These are phyloP conservation scores for Cinchona pubescens DNA, from an alignment of 257 asterid species.

Conservation along the genomic window DNA sequence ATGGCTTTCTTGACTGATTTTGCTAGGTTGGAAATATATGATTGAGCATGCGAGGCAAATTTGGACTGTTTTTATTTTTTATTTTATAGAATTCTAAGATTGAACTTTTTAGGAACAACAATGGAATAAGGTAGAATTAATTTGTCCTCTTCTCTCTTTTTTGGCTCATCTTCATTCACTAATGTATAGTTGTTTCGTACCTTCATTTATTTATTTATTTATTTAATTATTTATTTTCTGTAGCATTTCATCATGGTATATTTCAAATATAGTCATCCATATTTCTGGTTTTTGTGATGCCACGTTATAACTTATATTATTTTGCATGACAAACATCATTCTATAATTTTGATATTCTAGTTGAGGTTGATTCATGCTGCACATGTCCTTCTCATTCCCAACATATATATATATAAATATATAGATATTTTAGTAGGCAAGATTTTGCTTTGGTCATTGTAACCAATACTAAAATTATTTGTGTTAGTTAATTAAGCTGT, in stretches of 20 bases:
- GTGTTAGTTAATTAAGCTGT: constrained; percentile 20
- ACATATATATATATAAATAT: too few species aligned
- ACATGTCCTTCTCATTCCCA: constrained; percentile 22
- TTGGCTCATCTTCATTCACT: constrained; percentile 3
- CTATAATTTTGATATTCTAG: background rate
- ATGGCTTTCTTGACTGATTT: constrained; percentile 1
- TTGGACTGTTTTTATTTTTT: constrained; percentile 6
- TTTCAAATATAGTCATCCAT: background rate
- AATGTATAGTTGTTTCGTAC: background rate
- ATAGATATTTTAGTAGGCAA: constrained; percentile 13
- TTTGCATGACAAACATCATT: constrained; percentile 8
- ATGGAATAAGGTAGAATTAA: background rate
- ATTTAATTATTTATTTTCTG: too few species aligned
- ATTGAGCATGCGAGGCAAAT: too few species aligned
- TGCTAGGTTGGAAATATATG: constrained; percentile 11
- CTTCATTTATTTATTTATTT: background rate
- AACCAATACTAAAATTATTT: background rate
- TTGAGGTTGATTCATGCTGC: background rate
- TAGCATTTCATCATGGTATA: too few species aligned
- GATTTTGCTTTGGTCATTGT: constrained; percentile 4
- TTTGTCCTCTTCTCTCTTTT: background rate
- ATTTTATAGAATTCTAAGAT: background rate
- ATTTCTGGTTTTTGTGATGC: background rate
- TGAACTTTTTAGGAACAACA: constrained; percentile 3
- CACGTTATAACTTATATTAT: background rate